Evolutionary conservation across 495 filamentous ascomycete genomes (phyloP).

Genomic region (Bryoglossum gracile): DNA sequence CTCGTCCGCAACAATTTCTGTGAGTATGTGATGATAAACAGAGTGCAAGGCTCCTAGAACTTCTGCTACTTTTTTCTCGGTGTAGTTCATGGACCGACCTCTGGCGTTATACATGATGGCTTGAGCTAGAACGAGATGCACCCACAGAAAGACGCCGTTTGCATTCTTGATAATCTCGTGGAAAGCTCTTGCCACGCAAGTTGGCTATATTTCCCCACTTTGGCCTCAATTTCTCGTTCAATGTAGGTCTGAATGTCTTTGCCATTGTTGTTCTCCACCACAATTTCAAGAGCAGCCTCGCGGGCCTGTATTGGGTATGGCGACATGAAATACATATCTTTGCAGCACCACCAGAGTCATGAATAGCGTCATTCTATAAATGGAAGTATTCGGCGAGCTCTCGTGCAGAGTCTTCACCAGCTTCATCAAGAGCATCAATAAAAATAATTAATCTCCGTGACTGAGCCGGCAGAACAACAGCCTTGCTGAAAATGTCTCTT

Average conservation of each 20-base stretch:
- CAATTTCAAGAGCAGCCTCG: slow-evolving; percentile 22
- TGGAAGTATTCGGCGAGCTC: slow-evolving; percentile 22
- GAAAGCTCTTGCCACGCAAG: not conserved
- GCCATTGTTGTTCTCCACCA: slow-evolving; percentile 26
- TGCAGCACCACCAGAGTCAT: not conserved
- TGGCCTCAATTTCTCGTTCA: not conserved
- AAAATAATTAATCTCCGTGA: slow-evolving; percentile 12
- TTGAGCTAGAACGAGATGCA: slow-evolving; percentile 21
- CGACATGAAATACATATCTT: slow-evolving; percentile 35
- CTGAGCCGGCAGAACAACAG: not conserved
- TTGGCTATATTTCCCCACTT: too few relatives aligned
- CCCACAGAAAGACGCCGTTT: slow-evolving; percentile 31
- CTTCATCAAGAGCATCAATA: slow-evolving; percentile 30
- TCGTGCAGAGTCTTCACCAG: slow-evolving; percentile 25
- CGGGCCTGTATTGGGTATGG: slow-evolving; percentile 25
- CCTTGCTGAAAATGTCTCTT: not conserved
- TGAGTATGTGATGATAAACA: slow-evolving; percentile 28
- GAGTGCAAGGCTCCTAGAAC: slow-evolving; percentile 23
- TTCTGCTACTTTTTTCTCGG: slow-evolving; percentile 14
- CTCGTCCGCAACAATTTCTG: slow-evolving; percentile 3
- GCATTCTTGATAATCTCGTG: slow-evolving; percentile 23
- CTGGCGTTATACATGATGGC: slow-evolving; percentile 12
- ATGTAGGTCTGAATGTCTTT: slow-evolving; percentile 28
- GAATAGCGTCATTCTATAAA: slow-evolving; percentile 4
- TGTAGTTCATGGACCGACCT: slow-evolving; percentile 8